These are phyloP conservation scores for Stromatinia cepivora DNA, from an alignment of 2,329 filamentous ascomycete species.

Conservation along the genomic window DNA sequence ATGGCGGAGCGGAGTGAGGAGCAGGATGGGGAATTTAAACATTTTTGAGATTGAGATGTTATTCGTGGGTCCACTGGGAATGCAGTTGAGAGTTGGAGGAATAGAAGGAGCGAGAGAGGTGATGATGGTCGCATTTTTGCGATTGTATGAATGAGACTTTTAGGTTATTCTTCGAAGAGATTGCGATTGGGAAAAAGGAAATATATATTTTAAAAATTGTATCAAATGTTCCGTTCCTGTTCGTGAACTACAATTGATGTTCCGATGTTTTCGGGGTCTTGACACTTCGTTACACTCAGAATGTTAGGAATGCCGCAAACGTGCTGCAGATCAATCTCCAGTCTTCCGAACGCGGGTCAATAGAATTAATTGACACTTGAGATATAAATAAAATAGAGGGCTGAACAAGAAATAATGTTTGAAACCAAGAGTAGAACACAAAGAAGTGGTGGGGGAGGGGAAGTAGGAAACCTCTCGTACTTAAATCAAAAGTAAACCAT, in stretches of 20 bases:
- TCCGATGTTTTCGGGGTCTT: background rate
- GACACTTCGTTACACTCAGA: background rate
- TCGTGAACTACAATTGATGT: conserved; percentile 3
- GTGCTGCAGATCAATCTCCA: background rate
- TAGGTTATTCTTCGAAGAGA: background rate
- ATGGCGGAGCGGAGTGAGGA: background rate
- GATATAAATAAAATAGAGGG: background rate
- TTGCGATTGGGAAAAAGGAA: background rate
- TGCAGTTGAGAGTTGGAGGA: conserved; percentile 29
- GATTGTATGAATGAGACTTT: background rate
- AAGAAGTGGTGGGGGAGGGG: background rate
- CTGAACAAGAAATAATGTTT: background rate
- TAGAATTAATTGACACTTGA: background rate
- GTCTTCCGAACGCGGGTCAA: background rate
- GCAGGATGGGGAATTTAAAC: conserved; percentile 13
- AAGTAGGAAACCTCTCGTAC: background rate
- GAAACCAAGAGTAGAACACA: background rate
- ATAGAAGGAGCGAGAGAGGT: conserved; percentile 22
- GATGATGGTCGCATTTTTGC: conserved; percentile 22
- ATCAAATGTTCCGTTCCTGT: background rate
- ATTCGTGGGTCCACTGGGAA: conserved; percentile 21
- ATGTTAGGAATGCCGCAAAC: conserved; percentile 14
- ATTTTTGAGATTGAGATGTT: background rate
- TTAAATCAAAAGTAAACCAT: background rate
- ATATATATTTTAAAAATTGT: background rate